These are phyloP conservation scores for Infundibulicybe gibba DNA, from an alignment of 768 basidiomycete genomes.

Conservation along the genomic window DNA sequence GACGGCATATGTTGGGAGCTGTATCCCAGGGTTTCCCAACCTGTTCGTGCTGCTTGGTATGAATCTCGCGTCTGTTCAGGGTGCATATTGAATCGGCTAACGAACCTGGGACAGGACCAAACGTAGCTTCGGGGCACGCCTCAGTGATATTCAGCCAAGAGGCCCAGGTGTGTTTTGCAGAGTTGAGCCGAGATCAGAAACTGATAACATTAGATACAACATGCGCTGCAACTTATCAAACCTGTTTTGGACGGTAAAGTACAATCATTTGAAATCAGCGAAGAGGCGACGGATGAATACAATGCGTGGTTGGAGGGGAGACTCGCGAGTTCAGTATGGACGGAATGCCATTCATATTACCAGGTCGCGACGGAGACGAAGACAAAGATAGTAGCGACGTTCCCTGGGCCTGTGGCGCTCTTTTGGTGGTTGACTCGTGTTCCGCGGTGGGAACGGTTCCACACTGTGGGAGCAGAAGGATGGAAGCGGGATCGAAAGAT, in stretches of 20 bases:
- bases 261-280: conserved; percentile 45
- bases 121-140: conserved; percentile 54
- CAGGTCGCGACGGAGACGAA: conserved; percentile 28
- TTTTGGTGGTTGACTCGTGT: conserved; percentile 50
- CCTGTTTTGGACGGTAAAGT: conserved; percentile 46
- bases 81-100: conserved; percentile 14
- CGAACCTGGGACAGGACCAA: conserved; percentile 36
- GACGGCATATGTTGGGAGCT: conserved; percentile 49
- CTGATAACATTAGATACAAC: conserved; percentile 35
- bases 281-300: conserved; percentile 44
- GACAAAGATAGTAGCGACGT: conserved; percentile 43
- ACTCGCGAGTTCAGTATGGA: conserved; percentile 46
- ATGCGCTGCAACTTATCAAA: conserved; percentile 45
- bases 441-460: conserved; percentile 41
- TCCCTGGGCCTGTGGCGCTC: conserved; percentile 48
- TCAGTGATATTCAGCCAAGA: conserved; percentile 56
- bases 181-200: conserved; percentile 7
- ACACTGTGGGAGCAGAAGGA: conserved; percentile 32
- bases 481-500: conserved; percentile 28
- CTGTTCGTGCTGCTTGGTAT: conserved; percentile 44
- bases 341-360: conserved; percentile 54
- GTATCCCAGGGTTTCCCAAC: conserved; percentile 56
- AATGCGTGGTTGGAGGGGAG: conserved; percentile 49
- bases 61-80: neutral
- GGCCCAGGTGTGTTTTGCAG: conserved; percentile 37